These are phyloP conservation scores for Stephania japonica DNA, from an alignment of 164 flowering plant species.

Conservation along the genomic window DNA sequence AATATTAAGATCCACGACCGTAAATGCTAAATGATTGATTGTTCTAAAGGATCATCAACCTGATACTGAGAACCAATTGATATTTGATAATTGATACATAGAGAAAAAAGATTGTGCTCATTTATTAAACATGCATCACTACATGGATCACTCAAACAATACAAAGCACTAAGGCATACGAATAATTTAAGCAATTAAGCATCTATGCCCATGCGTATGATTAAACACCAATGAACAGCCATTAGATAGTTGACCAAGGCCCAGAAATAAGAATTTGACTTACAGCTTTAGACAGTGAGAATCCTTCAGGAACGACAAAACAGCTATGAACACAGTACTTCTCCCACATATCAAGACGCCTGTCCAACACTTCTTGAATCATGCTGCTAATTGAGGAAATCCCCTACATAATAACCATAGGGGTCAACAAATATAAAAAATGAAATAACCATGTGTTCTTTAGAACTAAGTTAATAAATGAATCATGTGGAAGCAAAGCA, in stretches of 20 bases:
- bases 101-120: neutral
- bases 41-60: neutral
- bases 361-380: constrained; percentile 49
- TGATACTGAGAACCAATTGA: neutral
- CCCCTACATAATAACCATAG: constrained; percentile 38
- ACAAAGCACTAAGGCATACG: neutral
- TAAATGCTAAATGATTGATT: neutral
- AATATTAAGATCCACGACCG: neutral
- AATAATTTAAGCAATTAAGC: too few species aligned
- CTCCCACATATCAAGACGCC: constrained; percentile 77
- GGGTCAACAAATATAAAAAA: constrained; percentile 2
- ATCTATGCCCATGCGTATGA: too few species aligned
- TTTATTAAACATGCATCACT: neutral
- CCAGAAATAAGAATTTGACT: constrained; percentile 12
- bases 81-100: neutral
- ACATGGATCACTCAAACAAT: neutral
- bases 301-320: constrained; percentile 71
- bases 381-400: constrained; percentile 29
- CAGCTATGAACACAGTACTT: constrained; percentile 66
- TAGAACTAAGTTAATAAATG: neutral
- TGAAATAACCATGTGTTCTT: neutral
- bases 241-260: neutral
- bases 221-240: neutral
- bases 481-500: neutral
- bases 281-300: constrained; percentile 53